Conservation (phyloP, 1,284 basidiomycete genomes). For the Cutaneotrichosporon cyanovorans region DNA sequence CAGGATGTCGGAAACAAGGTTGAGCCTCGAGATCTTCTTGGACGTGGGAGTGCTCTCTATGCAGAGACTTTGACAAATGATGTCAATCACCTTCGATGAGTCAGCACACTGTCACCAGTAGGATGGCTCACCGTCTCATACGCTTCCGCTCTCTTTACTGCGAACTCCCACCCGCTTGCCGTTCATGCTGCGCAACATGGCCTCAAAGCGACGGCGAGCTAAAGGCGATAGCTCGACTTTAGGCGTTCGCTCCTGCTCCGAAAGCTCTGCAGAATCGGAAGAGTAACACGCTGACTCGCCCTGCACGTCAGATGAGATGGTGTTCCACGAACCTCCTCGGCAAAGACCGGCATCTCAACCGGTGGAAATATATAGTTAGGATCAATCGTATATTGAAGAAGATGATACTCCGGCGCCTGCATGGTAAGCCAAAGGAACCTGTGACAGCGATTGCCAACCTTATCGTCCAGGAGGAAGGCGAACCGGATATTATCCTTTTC, state of each 20-base stretch:
- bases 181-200: slow-evolving; percentile 76
- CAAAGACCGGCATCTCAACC: slow-evolving; percentile 60
- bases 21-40: slow-evolving; percentile 86
- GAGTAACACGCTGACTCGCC: slow-evolving; percentile 88
- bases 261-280: slow-evolving; percentile 89
- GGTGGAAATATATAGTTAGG: slow-evolving; percentile 52
- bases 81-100: slow-evolving; percentile 67
- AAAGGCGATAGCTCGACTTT: slow-evolving; percentile 68
- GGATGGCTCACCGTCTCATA: slow-evolving; percentile 53
- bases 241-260: slow-evolving; percentile 66
- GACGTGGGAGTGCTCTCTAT: slow-evolving; percentile 86
- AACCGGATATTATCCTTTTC: slow-evolving; percentile 77
- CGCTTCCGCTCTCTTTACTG: slow-evolving; percentile 87
- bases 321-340: slow-evolving; percentile 62
- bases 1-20: slow-evolving; percentile 93
- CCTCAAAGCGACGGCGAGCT: slow-evolving; percentile 73
- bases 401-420: slow-evolving; percentile 51
- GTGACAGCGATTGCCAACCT: slow-evolving; percentile 49
- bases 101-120: not conserved
- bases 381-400: slow-evolving; percentile 68
- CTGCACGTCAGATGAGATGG: slow-evolving; percentile 45
- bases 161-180: slow-evolving; percentile 84
- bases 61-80: slow-evolving; percentile 72
- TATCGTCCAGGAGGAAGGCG: slow-evolving; percentile 62
- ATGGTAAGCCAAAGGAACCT: not conserved